Conservation (phyloP, 495 filamentous ascomycete species). For the Penicillium tannophilum region DNA sequence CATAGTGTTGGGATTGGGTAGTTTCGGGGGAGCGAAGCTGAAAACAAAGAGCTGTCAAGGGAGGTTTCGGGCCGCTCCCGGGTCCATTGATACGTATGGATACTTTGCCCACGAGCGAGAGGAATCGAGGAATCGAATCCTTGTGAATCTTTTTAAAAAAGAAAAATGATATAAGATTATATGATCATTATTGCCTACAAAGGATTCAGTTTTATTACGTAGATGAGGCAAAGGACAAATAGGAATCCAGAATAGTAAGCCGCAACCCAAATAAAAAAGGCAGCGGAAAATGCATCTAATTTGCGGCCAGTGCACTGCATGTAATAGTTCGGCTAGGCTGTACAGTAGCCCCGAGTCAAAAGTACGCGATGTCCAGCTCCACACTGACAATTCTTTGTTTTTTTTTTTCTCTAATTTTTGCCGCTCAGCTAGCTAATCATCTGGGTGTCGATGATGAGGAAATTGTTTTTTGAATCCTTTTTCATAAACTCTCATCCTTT, state of each 20-base stretch:
- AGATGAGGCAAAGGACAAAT: neutral
- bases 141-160: too few species aligned
- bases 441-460: neutral
- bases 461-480: neutral
- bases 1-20: neutral
- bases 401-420: neutral
- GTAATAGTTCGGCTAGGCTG: constrained; percentile 36
- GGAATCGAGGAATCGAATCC: neutral
- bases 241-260: neutral
- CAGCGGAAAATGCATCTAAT: constrained; percentile 36
- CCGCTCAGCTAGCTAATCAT: neutral
- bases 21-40: neutral
- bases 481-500: neutral
- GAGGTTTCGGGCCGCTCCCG: constrained; percentile 37
- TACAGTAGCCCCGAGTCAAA: constrained; percentile 26
- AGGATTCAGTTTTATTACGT: neutral
- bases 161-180: neutral
- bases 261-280: constrained; percentile 14
- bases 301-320: constrained; percentile 38
- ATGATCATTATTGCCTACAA: neutral
- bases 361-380: constrained; percentile 26
- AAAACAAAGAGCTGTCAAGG: constrained; percentile 25
- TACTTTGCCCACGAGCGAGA: neutral
- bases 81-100: constrained; percentile 4
- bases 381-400: constrained; percentile 4